A percentile compares a stretch with the other conserved stretches of the same genome.
phyloP scores from a whole-genome alignment of 2,329 filamentous ascomycete genomes.

The Dactylellina haptotyla region DNA sequence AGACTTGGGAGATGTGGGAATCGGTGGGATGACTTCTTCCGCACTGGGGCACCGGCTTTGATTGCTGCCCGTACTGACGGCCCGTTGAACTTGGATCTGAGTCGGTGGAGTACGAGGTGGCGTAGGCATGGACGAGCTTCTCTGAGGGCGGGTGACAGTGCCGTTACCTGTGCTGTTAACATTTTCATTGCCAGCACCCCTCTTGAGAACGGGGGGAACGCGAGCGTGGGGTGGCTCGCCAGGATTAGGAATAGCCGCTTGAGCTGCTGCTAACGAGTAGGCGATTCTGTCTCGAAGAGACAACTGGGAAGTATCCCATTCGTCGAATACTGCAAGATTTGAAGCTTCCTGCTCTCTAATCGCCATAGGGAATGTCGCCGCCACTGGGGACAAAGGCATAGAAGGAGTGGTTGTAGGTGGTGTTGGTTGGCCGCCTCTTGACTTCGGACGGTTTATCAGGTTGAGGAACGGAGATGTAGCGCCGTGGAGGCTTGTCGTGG shows the following conservation, averaged over 20 bases:
- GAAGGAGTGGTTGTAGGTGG: too few species aligned
- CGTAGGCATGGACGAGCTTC: constrained; percentile 48
- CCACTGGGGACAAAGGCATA: too few species aligned
- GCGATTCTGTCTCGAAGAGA: constrained; percentile 44
- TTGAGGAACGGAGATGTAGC: constrained; percentile 41
- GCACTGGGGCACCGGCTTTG: constrained; percentile 7
- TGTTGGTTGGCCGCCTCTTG: constrained; percentile 8
- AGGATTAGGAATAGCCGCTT: constrained; percentile 31
- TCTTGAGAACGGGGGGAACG: too few species aligned
- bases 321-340: constrained; percentile 43
- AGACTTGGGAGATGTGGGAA: constrained; percentile 32
- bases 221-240: constrained; percentile 47
- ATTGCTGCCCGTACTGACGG: constrained; percentile 41
- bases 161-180: not conserved
- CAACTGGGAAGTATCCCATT: constrained; percentile 48
- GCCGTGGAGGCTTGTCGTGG: constrained; percentile 9
- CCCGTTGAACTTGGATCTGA: constrained; percentile 20
- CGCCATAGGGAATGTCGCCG: constrained; percentile 21
- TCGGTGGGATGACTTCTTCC: constrained; percentile 24
- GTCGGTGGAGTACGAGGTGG: constrained; percentile 40
- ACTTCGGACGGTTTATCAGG: constrained; percentile 43
- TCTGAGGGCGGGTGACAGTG: constrained; percentile 25
- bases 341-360: constrained; percentile 44
- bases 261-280: constrained; percentile 43
- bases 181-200: too few species aligned